phyloP scores from a whole-genome alignment of 345 rosid species.

The Raphanus sativus region DNA sequence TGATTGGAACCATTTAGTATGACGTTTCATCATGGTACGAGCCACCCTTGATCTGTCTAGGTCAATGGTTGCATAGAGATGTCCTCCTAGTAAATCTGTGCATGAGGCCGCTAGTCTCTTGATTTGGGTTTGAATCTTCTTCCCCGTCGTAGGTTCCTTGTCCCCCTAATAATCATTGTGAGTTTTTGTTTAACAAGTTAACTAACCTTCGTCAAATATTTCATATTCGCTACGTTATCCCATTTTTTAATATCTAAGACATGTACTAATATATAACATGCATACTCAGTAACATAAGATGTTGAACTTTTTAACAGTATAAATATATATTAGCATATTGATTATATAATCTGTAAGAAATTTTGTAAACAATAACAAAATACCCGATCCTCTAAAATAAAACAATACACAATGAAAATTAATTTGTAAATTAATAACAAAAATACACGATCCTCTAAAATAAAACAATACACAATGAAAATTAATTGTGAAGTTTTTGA shows the following conservation, averaged over 20 bases:
- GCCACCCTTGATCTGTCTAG: slow-evolving; percentile 71
- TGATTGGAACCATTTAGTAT: slow-evolving; percentile 51
- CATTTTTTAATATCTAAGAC: neutral
- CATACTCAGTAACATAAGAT: neutral
- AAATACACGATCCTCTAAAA: neutral
- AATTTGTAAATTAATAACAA: neutral
- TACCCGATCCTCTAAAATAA: neutral
- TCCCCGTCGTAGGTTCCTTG: slow-evolving; percentile 30
- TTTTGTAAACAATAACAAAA: neutral
- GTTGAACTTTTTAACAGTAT: neutral
- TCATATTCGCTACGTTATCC: neutral
- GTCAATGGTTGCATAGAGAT: slow-evolving; percentile 68
- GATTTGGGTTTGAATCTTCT: slow-evolving; percentile 38
- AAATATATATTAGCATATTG: neutral
- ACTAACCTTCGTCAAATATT: neutral
- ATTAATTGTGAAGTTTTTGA: neutral
- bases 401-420: neutral
- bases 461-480: neutral
- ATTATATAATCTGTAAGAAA: neutral
- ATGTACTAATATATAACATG: neutral
- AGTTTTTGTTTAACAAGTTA: neutral
- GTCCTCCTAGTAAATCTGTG: slow-evolving; percentile 46
- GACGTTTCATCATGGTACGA: slow-evolving; percentile 50
- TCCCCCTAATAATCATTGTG: slow-evolving; percentile 24
- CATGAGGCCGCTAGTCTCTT: slow-evolving; percentile 42